Evolutionary conservation across 371 early-diverging fungal species (phyloP), one percentile per base, ranked within the genome.

Genomic region (Mucor saturninus): DNA sequence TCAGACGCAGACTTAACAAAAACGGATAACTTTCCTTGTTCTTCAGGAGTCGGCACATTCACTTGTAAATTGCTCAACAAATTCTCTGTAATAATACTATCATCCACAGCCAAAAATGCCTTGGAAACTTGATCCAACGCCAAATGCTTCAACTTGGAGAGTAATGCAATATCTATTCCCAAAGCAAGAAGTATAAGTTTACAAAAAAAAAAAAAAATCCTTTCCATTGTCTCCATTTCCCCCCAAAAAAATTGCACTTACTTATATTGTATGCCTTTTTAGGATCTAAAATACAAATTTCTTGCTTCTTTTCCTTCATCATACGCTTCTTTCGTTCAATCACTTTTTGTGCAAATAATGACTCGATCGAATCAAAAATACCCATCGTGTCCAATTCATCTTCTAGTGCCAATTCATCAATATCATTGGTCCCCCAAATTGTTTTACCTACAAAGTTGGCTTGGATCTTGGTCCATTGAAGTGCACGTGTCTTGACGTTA

Each of bases 391-490:
- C 66, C 40, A 85, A 51, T 39, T 85, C 84, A 30, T 87, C 79
- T 65, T 85, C 84, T 0, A 86, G 37, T 6, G 83, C 84, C 6
- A 62, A 58, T 46, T 85, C 86, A 39, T 81, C 84, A 46, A 85
- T 64, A 37, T 82, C 83, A 3, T 74, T 54, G 0, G 59, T 30
- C 6, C 79, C 82, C 87, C 88, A 89, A 4, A 89, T 66, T 0
- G 89, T 89, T 38, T 84, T 85, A 26, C 75, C 76, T 21, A 87
- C 76, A 38, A 74, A 62, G 63, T 80, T 82, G 40, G 87, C 85
- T 55, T 86, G 86, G 48, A 94, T 66, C 61, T 94, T 94, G 62
- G 92, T 93, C 94, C 94, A 93, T 71, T 94, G 93, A 21, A 94
- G 61, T n/a, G 88, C 86, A 65, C 92, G 88, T 7, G 94, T 85